A percentile compares a stretch with the other conserved stretches of the same genome.
These are phyloP conservation scores for Zarea fungicola DNA, from an alignment of 2,329 filamentous ascomycete genomes.

Conservation along the genomic window DNA sequence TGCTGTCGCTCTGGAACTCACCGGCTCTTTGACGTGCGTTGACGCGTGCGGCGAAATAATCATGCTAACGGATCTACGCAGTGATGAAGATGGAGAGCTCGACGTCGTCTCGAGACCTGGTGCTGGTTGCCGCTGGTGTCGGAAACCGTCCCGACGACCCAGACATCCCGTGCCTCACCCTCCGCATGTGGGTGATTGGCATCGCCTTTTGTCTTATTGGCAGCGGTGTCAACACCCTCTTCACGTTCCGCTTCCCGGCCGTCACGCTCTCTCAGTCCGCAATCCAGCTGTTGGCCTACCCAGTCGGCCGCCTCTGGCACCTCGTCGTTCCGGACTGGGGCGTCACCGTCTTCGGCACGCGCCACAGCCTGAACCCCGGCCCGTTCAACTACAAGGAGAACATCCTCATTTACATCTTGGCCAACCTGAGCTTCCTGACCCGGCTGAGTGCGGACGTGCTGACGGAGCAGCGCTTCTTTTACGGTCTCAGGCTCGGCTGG, in stretches of 20 bases:
- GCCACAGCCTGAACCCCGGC: constrained; percentile 34
- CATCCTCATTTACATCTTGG: constrained; percentile 49
- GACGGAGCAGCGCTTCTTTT: constrained; percentile 35
- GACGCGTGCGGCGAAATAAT: no score
- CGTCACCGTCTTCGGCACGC: constrained; percentile 20
- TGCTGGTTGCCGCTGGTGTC: constrained; percentile 27
- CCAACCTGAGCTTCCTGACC: constrained; percentile 46
- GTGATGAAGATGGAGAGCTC: no score
- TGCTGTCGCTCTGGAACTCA: background rate
- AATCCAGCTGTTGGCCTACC: constrained; percentile 39
- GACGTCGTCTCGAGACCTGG: constrained; percentile 17
- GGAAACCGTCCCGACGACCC: constrained; percentile 24
- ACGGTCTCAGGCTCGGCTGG: constrained; percentile 37
- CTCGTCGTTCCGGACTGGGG: constrained; percentile 26
- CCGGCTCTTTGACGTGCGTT: background rate
- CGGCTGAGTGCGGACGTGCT: constrained; percentile 30
- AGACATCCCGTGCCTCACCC: constrained; percentile 28
- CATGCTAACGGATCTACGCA: no score
- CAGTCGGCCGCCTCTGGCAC: constrained; percentile 36
- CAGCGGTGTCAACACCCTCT: constrained; percentile 35
- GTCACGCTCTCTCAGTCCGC: constrained; percentile 29
- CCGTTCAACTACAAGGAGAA: constrained; percentile 41
- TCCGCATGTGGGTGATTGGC: constrained; percentile 35
- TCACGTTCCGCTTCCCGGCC: constrained; percentile 32
- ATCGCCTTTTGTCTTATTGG: constrained; percentile 32